Percentiles rank a stretch among this genome's conserved stretches.
These are phyloP conservation scores for Salvia hispanica DNA, from an alignment of 257 asterid genomes.

Conservation along the genomic window DNA sequence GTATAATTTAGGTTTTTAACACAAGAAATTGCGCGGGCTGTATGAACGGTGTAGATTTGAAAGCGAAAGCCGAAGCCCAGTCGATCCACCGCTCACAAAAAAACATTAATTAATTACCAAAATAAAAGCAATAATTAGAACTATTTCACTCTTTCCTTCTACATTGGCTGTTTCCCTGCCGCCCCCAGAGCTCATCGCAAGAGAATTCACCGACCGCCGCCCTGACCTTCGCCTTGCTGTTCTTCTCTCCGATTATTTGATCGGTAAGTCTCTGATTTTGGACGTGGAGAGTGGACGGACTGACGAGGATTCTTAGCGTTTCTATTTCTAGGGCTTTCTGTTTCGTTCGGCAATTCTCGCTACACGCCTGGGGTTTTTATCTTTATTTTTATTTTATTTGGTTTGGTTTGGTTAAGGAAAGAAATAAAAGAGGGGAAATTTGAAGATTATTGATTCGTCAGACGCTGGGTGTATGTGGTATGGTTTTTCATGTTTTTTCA, in stretches of 20 bases:
- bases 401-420: not conserved
- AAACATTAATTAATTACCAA: not conserved
- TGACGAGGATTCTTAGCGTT: not conserved
- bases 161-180: conserved; percentile 12
- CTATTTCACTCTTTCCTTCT: conserved; percentile 18
- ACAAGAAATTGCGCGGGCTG: not conserved
- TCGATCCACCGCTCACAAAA: not conserved
- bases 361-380: conserved; percentile 7
- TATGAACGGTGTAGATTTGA: conserved; percentile 21
- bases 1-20: too few species aligned
- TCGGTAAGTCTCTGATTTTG: conserved; percentile 29
- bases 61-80: conserved; percentile 28
- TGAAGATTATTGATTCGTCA: conserved; percentile 3
- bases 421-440: not conserved
- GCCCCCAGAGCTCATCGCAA: conserved; percentile 30
- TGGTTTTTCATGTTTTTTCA: conserved; percentile 27
- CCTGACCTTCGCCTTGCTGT: conserved; percentile 26
- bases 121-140: conserved; percentile 18
- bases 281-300: conserved; percentile 26
- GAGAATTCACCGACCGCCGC: conserved; percentile 30
- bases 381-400: conserved; percentile 14
- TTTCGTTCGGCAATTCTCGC: conserved; percentile 14
- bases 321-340: conserved; percentile 32
- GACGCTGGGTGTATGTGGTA: not conserved
- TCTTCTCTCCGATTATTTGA: conserved; percentile 11